A percentile compares a stretch with the other conserved stretches of the same genome.
Conservation (phyloP, 2,329 filamentous ascomycete species). For the Apiospora pterosperma region DNA sequence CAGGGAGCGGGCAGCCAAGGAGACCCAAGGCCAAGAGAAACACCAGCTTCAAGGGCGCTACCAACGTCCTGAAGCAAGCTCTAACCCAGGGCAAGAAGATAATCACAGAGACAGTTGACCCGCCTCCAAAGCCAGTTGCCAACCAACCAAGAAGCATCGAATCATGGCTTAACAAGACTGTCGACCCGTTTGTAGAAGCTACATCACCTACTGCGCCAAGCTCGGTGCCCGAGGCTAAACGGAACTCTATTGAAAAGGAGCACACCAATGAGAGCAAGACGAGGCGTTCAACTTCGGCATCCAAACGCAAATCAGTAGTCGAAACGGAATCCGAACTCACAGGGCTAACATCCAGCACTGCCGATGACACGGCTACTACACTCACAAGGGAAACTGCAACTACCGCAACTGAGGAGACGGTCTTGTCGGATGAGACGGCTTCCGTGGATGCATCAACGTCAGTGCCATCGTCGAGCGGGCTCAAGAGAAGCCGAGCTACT, state of each 20-base stretch:
- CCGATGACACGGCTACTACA: background rate
- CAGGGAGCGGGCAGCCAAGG: constrained; percentile 39
- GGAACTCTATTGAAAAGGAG: constrained; percentile 31
- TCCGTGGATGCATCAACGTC: background rate
- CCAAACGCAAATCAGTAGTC: constrained; percentile 14
- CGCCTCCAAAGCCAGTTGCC: constrained; percentile 42
- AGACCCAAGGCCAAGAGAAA: constrained; percentile 49
- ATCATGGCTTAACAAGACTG: constrained; percentile 60
- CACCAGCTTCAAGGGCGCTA: constrained; percentile 56
- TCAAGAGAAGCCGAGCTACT: constrained; percentile 56
- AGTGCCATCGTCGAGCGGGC: constrained; percentile 16
- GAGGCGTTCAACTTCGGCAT: constrained; percentile 18
- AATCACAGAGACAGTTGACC: constrained; percentile 57
- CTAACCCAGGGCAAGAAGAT: constrained; percentile 64
- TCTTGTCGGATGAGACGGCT: background rate
- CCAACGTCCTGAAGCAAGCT: constrained; percentile 63
- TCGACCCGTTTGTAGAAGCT: constrained; percentile 58
- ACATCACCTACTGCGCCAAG: constrained; percentile 10
- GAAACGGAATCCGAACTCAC: background rate
- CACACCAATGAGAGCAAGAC: constrained; percentile 29
- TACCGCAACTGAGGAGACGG: background rate
- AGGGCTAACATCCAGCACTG: background rate
- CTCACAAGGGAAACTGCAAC: background rate
- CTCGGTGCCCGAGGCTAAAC: constrained; percentile 22
- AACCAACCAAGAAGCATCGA: constrained; percentile 64